A percentile compares a stretch with the other conserved stretches of the same genome.
These are phyloP conservation scores for Wilcoxina mikolae DNA, from an alignment of 495 filamentous ascomycete genomes.

Conservation along the genomic window DNA sequence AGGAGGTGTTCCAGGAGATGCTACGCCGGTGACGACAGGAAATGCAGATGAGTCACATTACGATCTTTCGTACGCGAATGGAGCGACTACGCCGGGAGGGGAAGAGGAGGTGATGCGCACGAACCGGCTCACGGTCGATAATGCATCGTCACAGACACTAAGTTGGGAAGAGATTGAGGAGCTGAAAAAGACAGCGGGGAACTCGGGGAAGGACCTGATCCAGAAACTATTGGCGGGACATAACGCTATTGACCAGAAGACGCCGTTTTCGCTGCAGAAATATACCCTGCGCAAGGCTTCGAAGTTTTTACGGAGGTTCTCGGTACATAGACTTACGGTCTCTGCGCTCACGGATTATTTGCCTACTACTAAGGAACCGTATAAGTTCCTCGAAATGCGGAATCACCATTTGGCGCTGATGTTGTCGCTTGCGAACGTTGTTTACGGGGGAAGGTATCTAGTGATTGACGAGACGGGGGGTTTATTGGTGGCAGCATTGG, in stretches of 20 bases:
- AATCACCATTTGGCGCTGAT: slow-evolving; percentile 71
- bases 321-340: slow-evolving; percentile 67
- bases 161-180: slow-evolving; percentile 80
- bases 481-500: slow-evolving; percentile 69
- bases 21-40: slow-evolving; percentile 32
- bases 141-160: slow-evolving; percentile 63
- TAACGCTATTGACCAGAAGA: slow-evolving; percentile 79
- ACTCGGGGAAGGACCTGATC: slow-evolving; percentile 75
- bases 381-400: slow-evolving; percentile 72
- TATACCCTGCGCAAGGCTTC: slow-evolving; percentile 86
- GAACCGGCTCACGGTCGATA: slow-evolving; percentile 65
- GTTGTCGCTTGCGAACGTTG: slow-evolving; percentile 49
- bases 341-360: slow-evolving; percentile 55
- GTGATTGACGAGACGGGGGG: slow-evolving; percentile 85
- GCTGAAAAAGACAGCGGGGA: slow-evolving; percentile 71
- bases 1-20: slow-evolving; percentile 30
- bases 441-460: slow-evolving; percentile 63
- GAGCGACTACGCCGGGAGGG: slow-evolving; percentile 22
- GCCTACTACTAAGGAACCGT: slow-evolving; percentile 58
- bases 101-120: slow-evolving; percentile 50
- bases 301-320: slow-evolving; percentile 83
- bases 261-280: slow-evolving; percentile 79
- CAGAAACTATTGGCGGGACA: slow-evolving; percentile 74
- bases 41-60: slow-evolving; percentile 29
- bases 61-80: slow-evolving; percentile 27